Conservation (phyloP, 805 yeast genomes). For the Candida maesae region DNA sequence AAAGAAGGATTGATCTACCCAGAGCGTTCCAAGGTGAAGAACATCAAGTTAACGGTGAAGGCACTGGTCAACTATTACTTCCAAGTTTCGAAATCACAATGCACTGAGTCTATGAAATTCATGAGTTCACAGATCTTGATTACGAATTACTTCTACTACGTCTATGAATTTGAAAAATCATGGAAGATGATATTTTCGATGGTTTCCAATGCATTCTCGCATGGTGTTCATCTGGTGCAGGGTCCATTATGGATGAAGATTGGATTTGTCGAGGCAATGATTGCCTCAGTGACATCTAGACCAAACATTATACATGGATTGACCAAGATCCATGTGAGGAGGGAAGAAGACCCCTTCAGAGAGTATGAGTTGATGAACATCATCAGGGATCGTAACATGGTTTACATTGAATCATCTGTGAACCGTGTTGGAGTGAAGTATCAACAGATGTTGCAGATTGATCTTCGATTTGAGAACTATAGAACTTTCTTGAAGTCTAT, state of each 20-base stretch:
- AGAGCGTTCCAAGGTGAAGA: constrained; percentile 1
- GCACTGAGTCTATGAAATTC: constrained; percentile 12
- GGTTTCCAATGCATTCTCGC: constrained; percentile 21
- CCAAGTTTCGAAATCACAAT: constrained; percentile 19
- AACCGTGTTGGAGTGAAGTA: constrained; percentile 3
- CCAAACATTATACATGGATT: constrained; percentile 19
- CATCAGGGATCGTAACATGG: constrained; percentile 18
- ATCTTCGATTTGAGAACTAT: constrained; percentile 15
- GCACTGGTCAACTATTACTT: constrained; percentile 15
- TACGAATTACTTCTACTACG: constrained; percentile 19
- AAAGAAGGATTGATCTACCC: constrained; percentile 12
- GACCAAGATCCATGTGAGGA: constrained; percentile 4
- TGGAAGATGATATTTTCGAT: constrained; percentile 23
- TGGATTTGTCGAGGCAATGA: constrained; percentile 17
- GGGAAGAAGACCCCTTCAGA: constrained; percentile 11
- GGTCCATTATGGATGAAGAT: constrained; percentile 22
- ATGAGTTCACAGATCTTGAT: constrained; percentile 21
- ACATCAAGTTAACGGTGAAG: constrained; percentile 3
- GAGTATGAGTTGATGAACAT: constrained; percentile 19
- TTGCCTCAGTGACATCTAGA: constrained; percentile 18
- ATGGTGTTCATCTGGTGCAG: constrained; percentile 20
- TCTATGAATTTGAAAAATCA: constrained; percentile 16
- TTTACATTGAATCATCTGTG: constrained; percentile 13
- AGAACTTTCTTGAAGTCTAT: constrained; percentile 5
- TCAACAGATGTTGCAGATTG: constrained; percentile 11